These are phyloP conservation scores for Paulownia fortunei DNA, from an alignment of 257 asterid species.

Conservation along the genomic window DNA sequence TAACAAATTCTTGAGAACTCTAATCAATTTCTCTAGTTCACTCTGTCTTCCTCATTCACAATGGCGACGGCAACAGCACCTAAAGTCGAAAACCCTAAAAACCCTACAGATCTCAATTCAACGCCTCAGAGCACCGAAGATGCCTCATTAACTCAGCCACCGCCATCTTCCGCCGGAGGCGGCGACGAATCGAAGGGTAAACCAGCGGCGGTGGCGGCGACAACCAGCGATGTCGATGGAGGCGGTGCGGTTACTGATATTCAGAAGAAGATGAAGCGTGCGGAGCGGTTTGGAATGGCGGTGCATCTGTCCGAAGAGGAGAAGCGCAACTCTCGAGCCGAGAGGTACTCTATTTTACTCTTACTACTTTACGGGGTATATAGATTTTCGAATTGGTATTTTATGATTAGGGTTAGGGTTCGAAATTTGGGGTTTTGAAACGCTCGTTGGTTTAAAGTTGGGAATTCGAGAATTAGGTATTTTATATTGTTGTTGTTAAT, in stretches of 20 bases:
- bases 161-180: slow-evolving; percentile 40
- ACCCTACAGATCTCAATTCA: slow-evolving; percentile 51
- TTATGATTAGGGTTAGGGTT: slow-evolving; percentile 38
- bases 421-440: background rate
- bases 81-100: slow-evolving; percentile 53
- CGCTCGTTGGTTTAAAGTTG: background rate
- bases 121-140: slow-evolving; percentile 40
- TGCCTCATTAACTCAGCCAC: slow-evolving; percentile 18
- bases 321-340: slow-evolving; percentile 89
- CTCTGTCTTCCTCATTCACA: background rate
- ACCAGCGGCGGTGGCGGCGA: slow-evolving; percentile 27
- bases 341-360: slow-evolving; percentile 53
- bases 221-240: slow-evolving; percentile 33
- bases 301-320: slow-evolving; percentile 81
- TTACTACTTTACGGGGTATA: background rate
- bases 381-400: background rate
- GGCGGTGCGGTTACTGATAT: slow-evolving; percentile 52
- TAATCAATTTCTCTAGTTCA: background rate
- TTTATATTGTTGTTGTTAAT: background rate
- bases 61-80: slow-evolving; percentile 56
- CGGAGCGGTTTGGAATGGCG: slow-evolving; percentile 84
- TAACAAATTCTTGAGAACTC: background rate
- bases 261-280: slow-evolving; percentile 85
- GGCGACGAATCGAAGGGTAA: slow-evolving; percentile 47
- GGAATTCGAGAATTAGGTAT: background rate